Evolutionary conservation across 1,284 basidiomycete species (phyloP).

Genomic region (Cystobasidiaceae sp.): DNA sequence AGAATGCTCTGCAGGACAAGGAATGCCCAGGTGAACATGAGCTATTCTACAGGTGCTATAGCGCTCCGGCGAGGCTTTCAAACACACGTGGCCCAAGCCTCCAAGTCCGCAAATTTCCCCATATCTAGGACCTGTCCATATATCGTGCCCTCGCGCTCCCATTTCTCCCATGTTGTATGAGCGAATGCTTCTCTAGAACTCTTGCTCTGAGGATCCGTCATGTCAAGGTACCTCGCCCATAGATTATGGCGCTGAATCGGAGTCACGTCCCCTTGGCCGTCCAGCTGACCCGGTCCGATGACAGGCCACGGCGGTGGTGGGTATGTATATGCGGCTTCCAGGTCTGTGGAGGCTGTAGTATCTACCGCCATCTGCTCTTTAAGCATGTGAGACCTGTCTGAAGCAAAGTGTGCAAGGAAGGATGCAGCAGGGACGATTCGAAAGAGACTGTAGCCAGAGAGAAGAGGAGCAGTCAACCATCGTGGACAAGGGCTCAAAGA

Average conservation of each 20-base stretch:
- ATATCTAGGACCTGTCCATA: not conserved
- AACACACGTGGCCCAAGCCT: not conserved
- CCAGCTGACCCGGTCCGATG: conserved; percentile 54
- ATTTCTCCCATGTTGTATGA: not conserved
- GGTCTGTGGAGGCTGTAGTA: too few species aligned
- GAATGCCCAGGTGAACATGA: too few species aligned
- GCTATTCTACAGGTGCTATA: too few species aligned
- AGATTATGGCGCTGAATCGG: conserved; percentile 62
- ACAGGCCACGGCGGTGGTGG: conserved; percentile 55
- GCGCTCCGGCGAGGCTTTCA: too few species aligned
- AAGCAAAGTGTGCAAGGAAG: conserved; percentile 61
- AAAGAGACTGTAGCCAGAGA: conserved; percentile 45
- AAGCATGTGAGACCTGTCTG: conserved; percentile 69
- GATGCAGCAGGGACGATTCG: conserved; percentile 54
- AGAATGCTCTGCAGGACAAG: too few species aligned
- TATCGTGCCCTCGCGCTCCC: not conserved
- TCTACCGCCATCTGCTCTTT: too few species aligned
- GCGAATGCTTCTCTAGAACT: not conserved
- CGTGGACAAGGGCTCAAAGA: too few species aligned
- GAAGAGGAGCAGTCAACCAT: not conserved
- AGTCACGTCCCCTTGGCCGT: conserved; percentile 48
- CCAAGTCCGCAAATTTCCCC: not conserved
- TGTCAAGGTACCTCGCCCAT: conserved; percentile 59
- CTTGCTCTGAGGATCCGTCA: conserved; percentile 45
- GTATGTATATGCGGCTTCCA: too few species aligned